Conservation (phyloP, 805 yeast genomes). For the Scheffersomyces amazonensis region DNA sequence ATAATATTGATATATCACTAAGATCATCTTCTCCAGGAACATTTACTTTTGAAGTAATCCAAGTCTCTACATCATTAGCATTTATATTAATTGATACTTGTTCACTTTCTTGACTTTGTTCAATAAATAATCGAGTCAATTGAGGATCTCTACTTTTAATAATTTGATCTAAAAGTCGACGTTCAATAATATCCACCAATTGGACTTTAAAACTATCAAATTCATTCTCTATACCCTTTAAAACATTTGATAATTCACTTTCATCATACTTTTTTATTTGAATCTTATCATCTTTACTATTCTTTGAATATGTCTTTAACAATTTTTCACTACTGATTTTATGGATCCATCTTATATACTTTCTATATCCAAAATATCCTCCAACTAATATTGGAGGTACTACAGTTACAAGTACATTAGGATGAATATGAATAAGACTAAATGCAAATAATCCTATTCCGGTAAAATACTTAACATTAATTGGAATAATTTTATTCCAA, state of each 20-base stretch:
- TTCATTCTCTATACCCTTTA: slow-evolving; percentile 35
- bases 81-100: slow-evolving; percentile 27
- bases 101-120: slow-evolving; percentile 19
- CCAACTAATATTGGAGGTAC: slow-evolving; percentile 35
- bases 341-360: slow-evolving; percentile 9
- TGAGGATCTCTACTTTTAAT: slow-evolving; percentile 6
- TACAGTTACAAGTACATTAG: slow-evolving; percentile 30
- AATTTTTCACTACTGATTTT: slow-evolving; percentile 13
- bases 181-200: slow-evolving; percentile 21
- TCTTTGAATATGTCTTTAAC: neutral
- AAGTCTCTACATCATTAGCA: slow-evolving; percentile 22
- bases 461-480: slow-evolving; percentile 25
- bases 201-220: slow-evolving; percentile 32
- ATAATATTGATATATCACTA: too few species aligned
- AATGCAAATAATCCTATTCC: slow-evolving; percentile 22
- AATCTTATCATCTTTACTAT: slow-evolving; percentile 8
- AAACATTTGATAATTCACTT: slow-evolving; percentile 23
- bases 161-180: slow-evolving; percentile 24
- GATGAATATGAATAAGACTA: slow-evolving; percentile 32
- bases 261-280: slow-evolving; percentile 31
- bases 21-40: slow-evolving; percentile 5
- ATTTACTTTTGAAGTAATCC: slow-evolving; percentile 16
- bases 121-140: slow-evolving; percentile 17
- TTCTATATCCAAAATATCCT: slow-evolving; percentile 19
- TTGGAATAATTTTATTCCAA: slow-evolving; percentile 26